Percentiles rank a stretch among this genome's conserved stretches.
phyloP scores from a whole-genome alignment of 345 rosid species.

The Eucalyptus marginata region DNA sequence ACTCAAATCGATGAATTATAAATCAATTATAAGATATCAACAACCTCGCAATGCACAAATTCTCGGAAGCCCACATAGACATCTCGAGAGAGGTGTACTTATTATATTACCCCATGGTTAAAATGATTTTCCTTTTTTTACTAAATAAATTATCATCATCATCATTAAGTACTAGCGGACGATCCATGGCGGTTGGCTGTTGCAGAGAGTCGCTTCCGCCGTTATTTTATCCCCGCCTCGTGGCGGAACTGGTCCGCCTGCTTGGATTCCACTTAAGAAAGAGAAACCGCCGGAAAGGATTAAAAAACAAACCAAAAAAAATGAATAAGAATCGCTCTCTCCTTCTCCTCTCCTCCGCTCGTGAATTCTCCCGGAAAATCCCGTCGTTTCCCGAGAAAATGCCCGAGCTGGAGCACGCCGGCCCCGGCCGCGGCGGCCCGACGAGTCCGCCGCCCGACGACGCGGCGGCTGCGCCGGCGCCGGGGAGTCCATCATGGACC shows the following conservation, averaged over 20 bases:
- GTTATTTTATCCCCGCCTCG: neutral
- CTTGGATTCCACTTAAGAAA: neutral
- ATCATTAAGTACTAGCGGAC: neutral
- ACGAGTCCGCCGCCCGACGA: neutral
- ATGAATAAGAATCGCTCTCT: neutral
- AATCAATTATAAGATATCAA: too few relatives aligned
- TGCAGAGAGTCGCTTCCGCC: neutral
- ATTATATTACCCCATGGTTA: accelerated
- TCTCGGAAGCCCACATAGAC: neutral
- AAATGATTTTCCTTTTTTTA: neutral
- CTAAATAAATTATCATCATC: too few relatives aligned
- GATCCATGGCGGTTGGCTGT: neutral
- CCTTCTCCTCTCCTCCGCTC: neutral
- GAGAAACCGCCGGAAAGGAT: neutral
- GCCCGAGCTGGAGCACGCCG: neutral
- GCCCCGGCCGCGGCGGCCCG: neutral
- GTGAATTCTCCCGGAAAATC: neutral
- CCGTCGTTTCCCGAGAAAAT: neutral
- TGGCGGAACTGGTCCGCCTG: neutral
- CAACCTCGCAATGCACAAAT: neutral
- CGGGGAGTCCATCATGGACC: conserved; percentile 24
- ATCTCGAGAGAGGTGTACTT: neutral
- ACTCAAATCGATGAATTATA: neutral
- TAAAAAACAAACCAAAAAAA: too few relatives aligned
- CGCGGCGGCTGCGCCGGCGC: neutral